Conservation (phyloP, 1,284 basidiomycete species). For the Mycosarcoma maydis region DNA sequence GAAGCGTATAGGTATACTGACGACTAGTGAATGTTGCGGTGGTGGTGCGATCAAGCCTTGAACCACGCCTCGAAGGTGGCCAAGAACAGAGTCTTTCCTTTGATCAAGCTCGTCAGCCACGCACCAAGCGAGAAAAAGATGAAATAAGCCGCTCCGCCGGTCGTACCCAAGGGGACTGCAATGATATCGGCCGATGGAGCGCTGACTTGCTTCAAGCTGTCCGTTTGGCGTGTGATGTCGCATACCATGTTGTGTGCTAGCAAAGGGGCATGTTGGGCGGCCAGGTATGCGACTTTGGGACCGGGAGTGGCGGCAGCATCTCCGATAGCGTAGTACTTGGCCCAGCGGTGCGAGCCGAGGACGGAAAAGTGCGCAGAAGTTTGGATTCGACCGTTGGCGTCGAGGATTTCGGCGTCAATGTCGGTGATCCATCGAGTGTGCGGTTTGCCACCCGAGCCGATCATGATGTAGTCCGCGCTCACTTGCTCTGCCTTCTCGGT, state of each 20-base stretch:
- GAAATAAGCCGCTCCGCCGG: constrained; percentile 36
- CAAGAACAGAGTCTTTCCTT: constrained; percentile 43
- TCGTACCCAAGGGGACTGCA: constrained; percentile 39
- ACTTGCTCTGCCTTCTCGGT: constrained; percentile 23
- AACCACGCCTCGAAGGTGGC: constrained; percentile 25
- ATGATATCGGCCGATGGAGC: constrained; percentile 14
- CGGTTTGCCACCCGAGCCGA: constrained; percentile 68
- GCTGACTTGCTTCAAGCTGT: constrained; percentile 12
- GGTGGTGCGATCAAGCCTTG: constrained; percentile 23
- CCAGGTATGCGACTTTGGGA: constrained; percentile 34
- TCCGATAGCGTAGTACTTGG: constrained; percentile 58
- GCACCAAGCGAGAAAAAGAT: constrained; percentile 21
- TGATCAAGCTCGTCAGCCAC: constrained; percentile 32
- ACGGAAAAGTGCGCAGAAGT: constrained; percentile 60
- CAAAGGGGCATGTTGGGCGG: constrained; percentile 30
- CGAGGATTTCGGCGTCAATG: constrained; percentile 61
- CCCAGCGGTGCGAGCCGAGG: constrained; percentile 6
- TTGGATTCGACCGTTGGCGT: constrained; percentile 55
- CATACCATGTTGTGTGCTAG: constrained; percentile 48
- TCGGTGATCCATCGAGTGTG: constrained; percentile 65
- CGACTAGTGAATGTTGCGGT: no score
- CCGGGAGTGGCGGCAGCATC: constrained; percentile 56
- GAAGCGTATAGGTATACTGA: neutral
- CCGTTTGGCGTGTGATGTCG: constrained; percentile 17
- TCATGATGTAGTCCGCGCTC: constrained; percentile 68